Base-by-base conservation (phyloP, 345 rosid species). In the Eucalyptus melliodora region DNA sequence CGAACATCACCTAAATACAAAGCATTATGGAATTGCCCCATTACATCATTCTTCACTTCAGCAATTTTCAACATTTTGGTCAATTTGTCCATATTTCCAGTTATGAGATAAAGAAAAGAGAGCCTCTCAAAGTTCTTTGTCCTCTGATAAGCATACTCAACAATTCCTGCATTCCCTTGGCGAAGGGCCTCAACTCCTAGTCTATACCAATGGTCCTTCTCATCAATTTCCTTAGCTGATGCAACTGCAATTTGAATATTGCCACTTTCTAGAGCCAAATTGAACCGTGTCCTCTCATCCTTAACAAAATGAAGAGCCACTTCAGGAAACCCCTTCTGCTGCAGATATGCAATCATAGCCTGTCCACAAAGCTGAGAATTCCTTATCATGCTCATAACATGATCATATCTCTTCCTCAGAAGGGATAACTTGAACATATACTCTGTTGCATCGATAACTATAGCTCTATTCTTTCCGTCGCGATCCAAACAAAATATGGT, bases 121-220 rank as follows among this genome's bases (percentile, higher is more conserved):
- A 97, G 87, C 92, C 99, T 97, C 95, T 97, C 99, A 90, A 97
- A 95, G 90, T 97, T 97, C 93, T 97, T 97, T 50, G 99, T 97
- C 95, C 95, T 93, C 95, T 97, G 99, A 90, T 97, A 97, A 30
- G 99, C 98, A 92, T 97, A 96, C 88, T 97, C 99, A 89, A 96
- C 99, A 89, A 97, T 96, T 81, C 97, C 97, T 9, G 97, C 92
- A 92, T 97, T 97, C 86, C 99, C 99, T 91, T 97, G 99, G 89
- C 99, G 98, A 92, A 97, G 99, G 87, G 99, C 99, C 93, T 97
- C 99, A 91, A 97, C 99, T 55, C 99, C 99, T 86, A 97, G 90
- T 88, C 94, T 94, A 69, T 97, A 96, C 99, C 99, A 97, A 90
- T 95, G 97, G 83, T 97, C 99, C 90, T 96, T 97, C 94, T 97